Evolutionary conservation across 2,329 filamentous ascomycete species (phyloP).

Genomic region (Paracorniculantispora psalliotae): DNA sequence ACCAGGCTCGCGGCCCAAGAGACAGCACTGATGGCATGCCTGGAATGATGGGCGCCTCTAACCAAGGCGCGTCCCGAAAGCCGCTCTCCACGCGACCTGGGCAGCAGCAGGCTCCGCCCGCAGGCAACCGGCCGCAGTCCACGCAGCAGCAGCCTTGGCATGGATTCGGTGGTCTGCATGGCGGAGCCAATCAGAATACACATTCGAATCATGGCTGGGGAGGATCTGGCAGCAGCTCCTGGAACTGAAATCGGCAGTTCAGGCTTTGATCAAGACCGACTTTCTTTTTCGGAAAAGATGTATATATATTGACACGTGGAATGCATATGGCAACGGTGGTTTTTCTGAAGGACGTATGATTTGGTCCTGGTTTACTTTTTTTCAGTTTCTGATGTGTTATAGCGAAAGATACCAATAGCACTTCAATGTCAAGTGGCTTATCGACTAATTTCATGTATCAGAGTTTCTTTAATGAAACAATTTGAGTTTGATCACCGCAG

Average conservation of each 20-base stretch:
- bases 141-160: slow-evolving; percentile 3
- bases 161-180: slow-evolving; percentile 1
- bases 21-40: neutral
- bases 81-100: neutral
- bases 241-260: neutral
- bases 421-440: neutral
- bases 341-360: neutral
- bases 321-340: neutral
- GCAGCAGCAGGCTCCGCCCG: neutral
- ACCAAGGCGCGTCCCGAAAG: neutral
- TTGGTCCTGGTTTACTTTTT: neutral
- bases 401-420: neutral
- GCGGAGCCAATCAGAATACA: neutral
- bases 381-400: neutral
- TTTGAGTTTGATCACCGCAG: too few species aligned
- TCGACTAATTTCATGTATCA: neutral
- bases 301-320: neutral
- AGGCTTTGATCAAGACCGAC: too few species aligned
- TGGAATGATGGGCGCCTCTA: neutral
- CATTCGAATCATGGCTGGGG: neutral
- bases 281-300: neutral
- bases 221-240: neutral
- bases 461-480: too few species aligned
- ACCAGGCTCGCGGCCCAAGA: neutral
- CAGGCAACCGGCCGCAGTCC: neutral